Evolutionary conservation across 345 rosid species (phyloP), one percentile per base, ranked within the genome.

Genomic region (Melaleuca quinquenervia): DNA sequence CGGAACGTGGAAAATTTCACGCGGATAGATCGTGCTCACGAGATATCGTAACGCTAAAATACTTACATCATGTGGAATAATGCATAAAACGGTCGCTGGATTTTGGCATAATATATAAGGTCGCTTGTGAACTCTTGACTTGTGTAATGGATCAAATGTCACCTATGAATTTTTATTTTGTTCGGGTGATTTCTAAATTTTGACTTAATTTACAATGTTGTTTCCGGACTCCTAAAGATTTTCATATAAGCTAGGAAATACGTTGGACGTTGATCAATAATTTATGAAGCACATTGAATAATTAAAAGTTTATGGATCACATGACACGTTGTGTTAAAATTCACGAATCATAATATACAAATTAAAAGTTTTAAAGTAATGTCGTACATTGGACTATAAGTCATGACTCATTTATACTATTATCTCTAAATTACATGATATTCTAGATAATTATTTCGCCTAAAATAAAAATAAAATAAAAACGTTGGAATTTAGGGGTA

Each of bases 241-340:
- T 54, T 54, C 5, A 54, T 54, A 54, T 3, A 2, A 0, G 4
- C 10, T 15, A 32, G 6, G 3, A 22, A 32, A 1, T 29, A 64
- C 20, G 8, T 7, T 3, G 36, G 32, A 32, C 0, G 32, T 3
- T 64, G 7, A 32, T 0, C 0, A 7, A 0, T 54, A 21, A 1
- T 22, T 21, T 4, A 21, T 3, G 4, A 26, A 54, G 0, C 58
- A 54, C 4, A 21, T 54, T 3, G 11, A 54, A 21, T 1, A 54
- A 54, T 21, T 21, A 54, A 54, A 54, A 54, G 10, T 3, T 0
- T 3, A 7, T 0, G 0, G 70, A n/a, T 0, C 0, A 1, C 1
- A 0, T 58, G 12, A 4, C 6, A n/a, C 70, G 1, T 16, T 2
- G 20, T 8, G 2, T 8, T 9, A 27, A 29, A 64, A 11, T 15